Percentiles rank a stretch among this genome's conserved stretches.
Evolutionary conservation across 805 yeast genomes (phyloP).

Genomic region (Pichia heedii): DNA sequence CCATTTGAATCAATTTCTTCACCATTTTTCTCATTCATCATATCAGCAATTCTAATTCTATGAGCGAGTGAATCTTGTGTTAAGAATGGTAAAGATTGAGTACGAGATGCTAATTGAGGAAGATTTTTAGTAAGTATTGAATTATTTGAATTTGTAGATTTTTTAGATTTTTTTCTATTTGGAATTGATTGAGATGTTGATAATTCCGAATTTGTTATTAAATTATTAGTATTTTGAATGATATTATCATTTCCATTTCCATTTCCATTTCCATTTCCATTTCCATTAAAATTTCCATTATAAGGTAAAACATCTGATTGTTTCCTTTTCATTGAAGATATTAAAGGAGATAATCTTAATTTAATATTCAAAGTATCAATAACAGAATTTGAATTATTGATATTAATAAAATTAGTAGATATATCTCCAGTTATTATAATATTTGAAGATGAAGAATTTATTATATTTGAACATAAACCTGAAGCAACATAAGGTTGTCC

Average conservation of each 20-base stretch:
- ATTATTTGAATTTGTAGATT: neutral
- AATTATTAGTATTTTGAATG: neutral
- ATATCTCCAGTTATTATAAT: conserved; percentile 47
- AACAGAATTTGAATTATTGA: conserved; percentile 14
- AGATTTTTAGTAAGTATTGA: neutral
- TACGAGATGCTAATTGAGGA: conserved; percentile 27
- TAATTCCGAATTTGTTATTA: conserved; percentile 1
- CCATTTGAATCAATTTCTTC: conserved; percentile 18
- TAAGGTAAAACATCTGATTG: neutral
- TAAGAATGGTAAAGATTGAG: conserved; percentile 29
- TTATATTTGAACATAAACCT: conserved; percentile 31
- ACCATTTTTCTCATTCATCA: conserved; percentile 10
- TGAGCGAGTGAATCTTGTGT: conserved; percentile 26
- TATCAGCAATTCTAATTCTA: conserved; percentile 24
- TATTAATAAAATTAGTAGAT: conserved; percentile 38
- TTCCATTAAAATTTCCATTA: neutral
- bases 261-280: neutral
- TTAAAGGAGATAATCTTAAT: conserved; percentile 34
- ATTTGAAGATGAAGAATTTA: conserved; percentile 15
- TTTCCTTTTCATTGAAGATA: neutral
- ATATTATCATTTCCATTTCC: conserved; percentile 8
- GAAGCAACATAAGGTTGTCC: conserved; percentile 44
- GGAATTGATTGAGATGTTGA: conserved; percentile 2
- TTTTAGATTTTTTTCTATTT: conserved; percentile 1
- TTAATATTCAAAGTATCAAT: conserved; percentile 48